Base-by-base conservation (phyloP, 2,329 filamentous ascomycete genomes). In the Biscogniauxia mediterranea region DNA sequence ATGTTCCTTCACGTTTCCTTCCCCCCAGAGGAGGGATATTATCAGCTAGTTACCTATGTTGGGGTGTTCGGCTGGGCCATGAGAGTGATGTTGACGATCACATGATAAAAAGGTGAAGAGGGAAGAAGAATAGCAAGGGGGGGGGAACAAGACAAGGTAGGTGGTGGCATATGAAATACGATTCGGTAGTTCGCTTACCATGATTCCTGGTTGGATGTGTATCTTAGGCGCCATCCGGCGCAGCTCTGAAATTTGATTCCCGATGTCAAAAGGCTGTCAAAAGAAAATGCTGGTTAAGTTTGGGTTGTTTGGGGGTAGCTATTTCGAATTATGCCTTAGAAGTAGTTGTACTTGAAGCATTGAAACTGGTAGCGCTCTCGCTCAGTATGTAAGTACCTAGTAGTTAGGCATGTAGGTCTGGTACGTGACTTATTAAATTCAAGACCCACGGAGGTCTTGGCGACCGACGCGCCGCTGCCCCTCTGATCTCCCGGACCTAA, bases 1-100 rank as follows among this genome's bases (percentile, higher is more conserved):
- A 55, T 70, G 71, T 51, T 74, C 66, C 70, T 71, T 21, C 17
- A 2, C 21, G n/a, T 9, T 8, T 25, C n/a, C n/a, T n/a, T 32
- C 11, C 20, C 7, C 11, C 20, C 2, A 50, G 46, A 7, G 11
- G 46, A 21, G 17, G 49, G 9, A 32, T 49, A 42, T 17, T 21
- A 15, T 54, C 5, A 50, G 46, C 20, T n/a, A 50, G 46, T 8
- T n/a, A 50, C 6, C 46, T 8, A 2, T 32, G 28, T 9, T 32
- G 28, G 28, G 7, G 7, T 4, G 7, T 32, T 32, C 11, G 28
- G 26, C 26, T 8, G 4, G 26, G 26, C 26, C 26, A 28, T 28
- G 8, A 5, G 38, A 8, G 38, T 46, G 17, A 46, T 46, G 38
- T n/a, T n/a, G 11, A 17, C 38, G 17, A 46, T 46, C 15, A 46